A percentile compares a stretch with the other conserved stretches of the same genome.
phyloP scores from a whole-genome alignment of 129 eudicot genomes.

The Heracleum sosnowskyi region DNA sequence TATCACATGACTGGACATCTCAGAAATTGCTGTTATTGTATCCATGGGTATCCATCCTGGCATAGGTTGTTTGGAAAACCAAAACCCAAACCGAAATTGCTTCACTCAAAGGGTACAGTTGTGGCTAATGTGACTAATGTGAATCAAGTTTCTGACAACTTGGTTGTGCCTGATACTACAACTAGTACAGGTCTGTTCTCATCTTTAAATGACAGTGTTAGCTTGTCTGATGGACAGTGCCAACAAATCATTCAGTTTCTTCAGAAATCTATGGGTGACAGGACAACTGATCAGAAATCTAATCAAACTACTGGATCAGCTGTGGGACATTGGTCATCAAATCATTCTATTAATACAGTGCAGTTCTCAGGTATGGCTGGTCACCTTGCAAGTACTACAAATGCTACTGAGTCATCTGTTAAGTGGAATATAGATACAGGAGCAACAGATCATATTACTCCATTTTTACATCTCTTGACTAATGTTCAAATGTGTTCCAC shows the following conservation, averaged over 20 bases:
- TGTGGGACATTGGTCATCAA: no score
- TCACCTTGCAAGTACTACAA: background rate
- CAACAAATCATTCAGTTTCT: background rate
- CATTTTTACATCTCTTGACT: no score
- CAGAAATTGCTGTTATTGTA: no score
- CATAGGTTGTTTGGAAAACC: no score
- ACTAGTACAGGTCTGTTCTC: no score
- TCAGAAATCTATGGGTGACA: background rate
- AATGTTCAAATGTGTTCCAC: background rate
- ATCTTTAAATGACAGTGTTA: no score
- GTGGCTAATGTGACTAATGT: no score
- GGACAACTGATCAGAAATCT: fast-evolving
- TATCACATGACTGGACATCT: background rate
- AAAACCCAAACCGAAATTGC: no score
- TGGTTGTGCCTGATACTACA: background rate
- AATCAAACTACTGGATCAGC: fast-evolving
- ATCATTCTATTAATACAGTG: no score
- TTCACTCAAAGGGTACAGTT: no score
- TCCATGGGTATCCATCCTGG: no score
- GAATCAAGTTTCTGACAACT: fast-evolving
- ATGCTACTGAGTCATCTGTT: fast-evolving
- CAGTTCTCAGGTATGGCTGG: background rate
- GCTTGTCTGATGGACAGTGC: background rate
- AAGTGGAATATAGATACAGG: background rate
- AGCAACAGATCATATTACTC: background rate